Evolutionary conservation across 2,329 filamentous ascomycete genomes (phyloP).

Genomic region (Blumeria hordei): DNA sequence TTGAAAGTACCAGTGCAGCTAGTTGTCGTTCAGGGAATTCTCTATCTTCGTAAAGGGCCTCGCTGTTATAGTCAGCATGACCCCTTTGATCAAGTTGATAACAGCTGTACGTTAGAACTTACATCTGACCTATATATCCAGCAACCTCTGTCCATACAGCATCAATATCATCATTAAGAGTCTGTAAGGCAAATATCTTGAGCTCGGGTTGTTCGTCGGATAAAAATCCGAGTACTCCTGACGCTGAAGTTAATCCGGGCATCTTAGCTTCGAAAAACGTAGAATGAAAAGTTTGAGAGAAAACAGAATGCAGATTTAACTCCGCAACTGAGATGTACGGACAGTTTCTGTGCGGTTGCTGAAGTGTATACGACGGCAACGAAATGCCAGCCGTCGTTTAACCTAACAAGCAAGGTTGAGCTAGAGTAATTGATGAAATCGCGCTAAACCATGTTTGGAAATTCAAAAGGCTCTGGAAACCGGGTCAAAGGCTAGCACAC

Average conservation of each 20-base stretch:
- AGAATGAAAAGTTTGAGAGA: too few species aligned
- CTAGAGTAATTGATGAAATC: background rate
- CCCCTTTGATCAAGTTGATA: background rate
- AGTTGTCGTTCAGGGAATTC: conserved; percentile 82
- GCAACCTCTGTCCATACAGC: conserved; percentile 96
- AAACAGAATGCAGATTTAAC: too few species aligned
- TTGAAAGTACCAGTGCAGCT: conserved; percentile 80
- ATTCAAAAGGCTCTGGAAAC: background rate
- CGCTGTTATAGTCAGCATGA: conserved; percentile 27
- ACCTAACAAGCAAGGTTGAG: too few species aligned
- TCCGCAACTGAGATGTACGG: too few species aligned
- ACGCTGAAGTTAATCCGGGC: conserved; percentile 85
- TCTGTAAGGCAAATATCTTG: conserved; percentile 83
- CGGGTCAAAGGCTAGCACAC: background rate
- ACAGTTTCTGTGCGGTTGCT: too few species aligned
- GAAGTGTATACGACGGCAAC: background rate
- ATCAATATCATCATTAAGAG: conserved; percentile 88
- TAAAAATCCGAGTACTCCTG: conserved; percentile 83
- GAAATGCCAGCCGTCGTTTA: too few species aligned
- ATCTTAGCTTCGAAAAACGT: conserved; percentile 22
- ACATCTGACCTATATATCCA: conserved; percentile 82
- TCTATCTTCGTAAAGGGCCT: conserved; percentile 93
- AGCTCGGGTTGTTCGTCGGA: conserved; percentile 86
- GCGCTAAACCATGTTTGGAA: background rate
- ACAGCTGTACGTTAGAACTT: conserved; percentile 17